Percentiles rank a stretch among this genome's conserved stretches.
Conservation (phyloP, 2,329 filamentous ascomycete genomes). For the Drechslerella stenobrocha region DNA sequence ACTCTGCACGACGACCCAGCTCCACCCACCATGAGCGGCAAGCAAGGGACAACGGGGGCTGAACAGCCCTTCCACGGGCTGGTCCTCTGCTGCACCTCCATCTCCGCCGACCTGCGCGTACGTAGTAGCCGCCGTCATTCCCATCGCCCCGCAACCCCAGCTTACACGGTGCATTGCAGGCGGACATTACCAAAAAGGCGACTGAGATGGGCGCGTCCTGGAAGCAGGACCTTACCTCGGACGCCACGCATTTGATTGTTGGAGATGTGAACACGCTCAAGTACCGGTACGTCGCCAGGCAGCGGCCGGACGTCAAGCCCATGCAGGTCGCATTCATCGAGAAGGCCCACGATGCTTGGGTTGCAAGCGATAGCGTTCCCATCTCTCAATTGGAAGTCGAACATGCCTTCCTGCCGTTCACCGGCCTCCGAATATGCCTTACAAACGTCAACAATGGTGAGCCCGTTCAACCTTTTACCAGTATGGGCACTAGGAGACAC, state of each 20-base stretch:
- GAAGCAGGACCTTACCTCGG: constrained; percentile 89
- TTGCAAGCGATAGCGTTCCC: constrained; percentile 74
- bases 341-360: constrained; percentile 77
- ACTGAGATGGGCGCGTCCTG: constrained; percentile 82
- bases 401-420: constrained; percentile 67
- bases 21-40: constrained; percentile 22
- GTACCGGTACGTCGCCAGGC: constrained; percentile 90
- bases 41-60: constrained; percentile 36
- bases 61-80: constrained; percentile 68
- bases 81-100: constrained; percentile 84
- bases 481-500: constrained; percentile 31
- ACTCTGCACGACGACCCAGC: no score
- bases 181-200: constrained; percentile 66
- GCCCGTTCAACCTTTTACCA: neutral
- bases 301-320: constrained; percentile 80
- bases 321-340: constrained; percentile 84
- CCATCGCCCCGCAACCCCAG: constrained; percentile 23
- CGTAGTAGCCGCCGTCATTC: constrained; percentile 54
- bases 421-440: constrained; percentile 66
- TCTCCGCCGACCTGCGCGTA: constrained; percentile 77
- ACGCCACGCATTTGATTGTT: constrained; percentile 91
- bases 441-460: constrained; percentile 70
- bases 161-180: constrained; percentile 56
- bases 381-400: constrained; percentile 69
- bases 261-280: constrained; percentile 88